Percentiles rank a stretch among this genome's conserved stretches.
Evolutionary conservation across 208 protist species (phyloP).

Genomic region (Wallacemonas collosoma): DNA sequence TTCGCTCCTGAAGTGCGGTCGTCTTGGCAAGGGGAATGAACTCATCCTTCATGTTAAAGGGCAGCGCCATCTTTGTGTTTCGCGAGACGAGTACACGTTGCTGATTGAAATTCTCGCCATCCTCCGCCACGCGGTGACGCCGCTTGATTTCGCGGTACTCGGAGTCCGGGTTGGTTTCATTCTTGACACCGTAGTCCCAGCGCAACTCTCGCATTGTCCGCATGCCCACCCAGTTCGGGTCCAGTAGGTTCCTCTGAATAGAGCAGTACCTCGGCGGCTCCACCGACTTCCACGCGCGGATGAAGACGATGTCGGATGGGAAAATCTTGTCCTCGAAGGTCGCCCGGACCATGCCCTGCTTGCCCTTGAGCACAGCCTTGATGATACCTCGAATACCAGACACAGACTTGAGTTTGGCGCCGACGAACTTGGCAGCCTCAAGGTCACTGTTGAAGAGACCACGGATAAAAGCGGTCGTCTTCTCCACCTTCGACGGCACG

Average conservation of each 20-base stretch:
- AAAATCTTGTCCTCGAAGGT: constrained; percentile 99
- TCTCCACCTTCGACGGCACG: constrained; percentile 95
- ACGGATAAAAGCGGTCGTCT: constrained; percentile 99
- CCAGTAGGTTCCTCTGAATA: constrained; percentile 92
- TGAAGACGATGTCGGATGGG: constrained; percentile 98
- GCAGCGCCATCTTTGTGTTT: constrained; percentile 80
- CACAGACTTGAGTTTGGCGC: constrained; percentile 98
- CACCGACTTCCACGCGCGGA: constrained; percentile 98
- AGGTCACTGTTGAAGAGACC: constrained; percentile 95
- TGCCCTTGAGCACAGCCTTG: constrained; percentile 96
- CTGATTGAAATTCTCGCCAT: constrained; percentile 43
- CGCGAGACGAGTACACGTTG: constrained; percentile 73
- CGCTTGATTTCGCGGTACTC: constrained; percentile 89
- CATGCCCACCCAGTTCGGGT: constrained; percentile 86
- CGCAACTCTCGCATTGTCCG: constrained; percentile 87
- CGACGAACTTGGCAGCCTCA: constrained; percentile 98
- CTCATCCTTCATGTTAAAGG: constrained; percentile 92
- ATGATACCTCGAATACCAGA: constrained; percentile 98
- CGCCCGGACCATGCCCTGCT: constrained; percentile 94
- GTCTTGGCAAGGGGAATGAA: constrained; percentile 76
- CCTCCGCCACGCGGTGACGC: constrained; percentile 59
- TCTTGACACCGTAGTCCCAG: constrained; percentile 61
- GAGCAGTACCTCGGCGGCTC: constrained; percentile 96
- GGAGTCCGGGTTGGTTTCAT: constrained; percentile 58
- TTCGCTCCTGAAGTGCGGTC: constrained; percentile 69